Conservation (phyloP, 768 basidiomycete species). For the Lentinula raphanica region DNA sequence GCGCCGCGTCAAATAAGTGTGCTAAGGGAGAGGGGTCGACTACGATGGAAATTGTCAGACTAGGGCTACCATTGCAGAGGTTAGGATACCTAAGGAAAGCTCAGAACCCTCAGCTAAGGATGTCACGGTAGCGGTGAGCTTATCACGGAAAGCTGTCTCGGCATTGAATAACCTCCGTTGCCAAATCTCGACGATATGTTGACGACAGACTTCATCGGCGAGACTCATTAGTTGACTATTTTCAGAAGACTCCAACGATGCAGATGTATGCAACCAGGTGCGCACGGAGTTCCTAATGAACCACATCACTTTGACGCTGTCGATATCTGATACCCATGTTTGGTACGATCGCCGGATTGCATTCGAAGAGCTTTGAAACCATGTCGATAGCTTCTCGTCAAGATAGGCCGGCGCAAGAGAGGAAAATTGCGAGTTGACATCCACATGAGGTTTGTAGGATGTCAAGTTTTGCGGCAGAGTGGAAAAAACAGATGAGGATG, state of each 20-base stretch:
- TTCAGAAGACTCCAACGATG: constrained; percentile 47
- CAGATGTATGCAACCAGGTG: constrained; percentile 36
- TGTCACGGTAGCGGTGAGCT: constrained; percentile 34
- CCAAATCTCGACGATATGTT: constrained; percentile 58
- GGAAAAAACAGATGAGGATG: constrained; percentile 79
- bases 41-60: constrained; percentile 5
- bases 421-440: constrained; percentile 56
- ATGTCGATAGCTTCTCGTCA: constrained; percentile 45
- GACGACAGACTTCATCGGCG: constrained; percentile 51
- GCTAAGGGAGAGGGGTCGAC: constrained; percentile 48
- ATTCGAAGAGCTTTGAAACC: constrained; percentile 55
- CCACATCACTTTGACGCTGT: constrained; percentile 69
- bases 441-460: constrained; percentile 83
- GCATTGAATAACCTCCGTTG: constrained; percentile 38
- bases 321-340: constrained; percentile 55
- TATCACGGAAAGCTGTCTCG: constrained; percentile 39
- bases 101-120: constrained; percentile 21
- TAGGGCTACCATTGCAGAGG: neutral
- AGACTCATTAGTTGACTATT: constrained; percentile 32
- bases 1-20: constrained; percentile 51
- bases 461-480: constrained; percentile 68
- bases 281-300: constrained; percentile 49
- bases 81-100: constrained; percentile 23
- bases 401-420: constrained; percentile 41
- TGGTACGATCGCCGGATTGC: constrained; percentile 40